These are phyloP conservation scores for Carnegiea gigantea DNA, from an alignment of 179 eudicot species.

Conservation along the genomic window DNA sequence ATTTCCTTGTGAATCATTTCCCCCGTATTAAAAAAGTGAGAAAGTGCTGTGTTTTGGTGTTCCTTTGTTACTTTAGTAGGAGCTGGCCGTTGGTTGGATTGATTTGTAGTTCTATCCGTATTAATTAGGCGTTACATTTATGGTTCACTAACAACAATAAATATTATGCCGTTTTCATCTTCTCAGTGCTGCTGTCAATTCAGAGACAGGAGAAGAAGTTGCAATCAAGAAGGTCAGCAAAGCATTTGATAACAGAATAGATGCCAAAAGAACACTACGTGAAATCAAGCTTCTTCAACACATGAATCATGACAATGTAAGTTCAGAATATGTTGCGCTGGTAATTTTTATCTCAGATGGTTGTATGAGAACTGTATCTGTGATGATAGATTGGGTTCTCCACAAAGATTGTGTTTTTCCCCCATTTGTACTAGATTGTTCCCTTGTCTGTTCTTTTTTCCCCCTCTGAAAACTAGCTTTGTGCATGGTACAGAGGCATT, in stretches of 20 bases:
- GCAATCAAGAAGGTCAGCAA: conserved; percentile 96
- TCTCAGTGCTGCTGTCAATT: conserved; percentile 82
- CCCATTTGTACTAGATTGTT: not conserved
- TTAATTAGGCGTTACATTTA: not conserved
- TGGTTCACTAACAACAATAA: not conserved
- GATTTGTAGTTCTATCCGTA: not conserved
- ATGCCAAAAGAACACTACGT: conserved; percentile 92
- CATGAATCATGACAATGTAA: conserved; percentile 92
- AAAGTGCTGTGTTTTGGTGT: too few relatives aligned
- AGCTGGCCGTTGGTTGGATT: not conserved
- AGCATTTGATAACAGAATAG: conserved; percentile 90
- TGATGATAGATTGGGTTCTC: not conserved
- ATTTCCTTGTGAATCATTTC: not conserved
- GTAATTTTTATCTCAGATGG: not conserved
- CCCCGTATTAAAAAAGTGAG: too few relatives aligned
- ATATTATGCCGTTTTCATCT: conserved; percentile 16
- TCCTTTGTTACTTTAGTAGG: not conserved
- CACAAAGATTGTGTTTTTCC: not conserved
- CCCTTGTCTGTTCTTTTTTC: not conserved
- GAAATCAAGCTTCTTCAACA: conserved; percentile 94
- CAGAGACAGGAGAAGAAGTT: conserved; percentile 89
- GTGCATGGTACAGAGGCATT: not conserved
- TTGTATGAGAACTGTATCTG: not conserved
- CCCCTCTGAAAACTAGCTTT: not conserved
- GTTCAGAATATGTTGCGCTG: conserved; percentile 16